Evolutionary conservation across 1,284 basidiomycete genomes (phyloP).

Genomic region (Gastroboletus turbinatus): DNA sequence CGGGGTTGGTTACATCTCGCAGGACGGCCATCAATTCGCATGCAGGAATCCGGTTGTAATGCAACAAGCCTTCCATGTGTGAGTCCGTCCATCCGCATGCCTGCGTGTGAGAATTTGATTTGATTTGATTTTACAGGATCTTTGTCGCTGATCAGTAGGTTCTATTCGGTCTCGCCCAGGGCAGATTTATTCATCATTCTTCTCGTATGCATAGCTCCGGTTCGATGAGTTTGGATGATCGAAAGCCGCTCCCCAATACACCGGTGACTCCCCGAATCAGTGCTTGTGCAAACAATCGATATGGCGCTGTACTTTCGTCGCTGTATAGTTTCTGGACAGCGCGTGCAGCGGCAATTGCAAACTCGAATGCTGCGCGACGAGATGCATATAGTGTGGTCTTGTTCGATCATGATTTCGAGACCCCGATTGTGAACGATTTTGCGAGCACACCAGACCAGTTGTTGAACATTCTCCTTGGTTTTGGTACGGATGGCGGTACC

Average conservation of each 20-base stretch:
- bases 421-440: slow-evolving; percentile 48
- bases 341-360: slow-evolving; percentile 41
- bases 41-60: slow-evolving; percentile 56
- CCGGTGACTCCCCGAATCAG: slow-evolving; percentile 44
- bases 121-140: slow-evolving; percentile 16
- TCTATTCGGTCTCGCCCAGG: not conserved
- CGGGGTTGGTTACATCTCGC: slow-evolving; percentile 50
- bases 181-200: not conserved
- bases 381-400: slow-evolving; percentile 61
- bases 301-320: slow-evolving; percentile 59
- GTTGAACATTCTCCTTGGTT: slow-evolving; percentile 40
- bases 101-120: not conserved
- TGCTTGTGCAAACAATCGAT: slow-evolving; percentile 44
- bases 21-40: slow-evolving; percentile 45
- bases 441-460: slow-evolving; percentile 47
- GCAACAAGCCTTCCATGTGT: slow-evolving; percentile 36
- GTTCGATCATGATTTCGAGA: slow-evolving; percentile 39
- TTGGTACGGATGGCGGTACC: slow-evolving; percentile 43
- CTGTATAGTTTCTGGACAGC: slow-evolving; percentile 56
- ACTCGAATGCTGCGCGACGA: slow-evolving; percentile 36
- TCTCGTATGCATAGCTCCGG: slow-evolving; percentile 40
- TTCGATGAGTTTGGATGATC: slow-evolving; percentile 48
- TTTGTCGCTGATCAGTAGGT: slow-evolving; percentile 31
- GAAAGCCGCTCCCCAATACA: slow-evolving; percentile 44
- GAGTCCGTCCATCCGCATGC: not conserved